phyloP scores from a whole-genome alignment of 768 basidiomycete species.

The Hygrocybe punicea region DNA sequence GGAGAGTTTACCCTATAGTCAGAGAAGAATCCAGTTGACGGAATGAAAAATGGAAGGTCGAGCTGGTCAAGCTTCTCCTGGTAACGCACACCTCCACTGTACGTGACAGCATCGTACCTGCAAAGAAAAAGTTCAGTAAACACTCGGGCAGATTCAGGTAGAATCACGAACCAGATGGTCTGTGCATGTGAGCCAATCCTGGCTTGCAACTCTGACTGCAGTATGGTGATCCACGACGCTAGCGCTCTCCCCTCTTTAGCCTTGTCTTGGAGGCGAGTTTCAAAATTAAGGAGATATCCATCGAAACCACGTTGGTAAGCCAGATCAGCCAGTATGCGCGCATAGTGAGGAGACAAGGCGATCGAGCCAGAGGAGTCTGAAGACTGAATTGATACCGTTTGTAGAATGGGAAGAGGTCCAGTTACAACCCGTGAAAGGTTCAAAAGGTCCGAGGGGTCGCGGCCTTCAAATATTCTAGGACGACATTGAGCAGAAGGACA shows the following conservation, averaged over 20 bases:
- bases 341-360: slow-evolving; percentile 65
- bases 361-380: slow-evolving; percentile 34
- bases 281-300: slow-evolving; percentile 80
- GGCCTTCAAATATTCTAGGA: too few species aligned
- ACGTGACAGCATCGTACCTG: too few species aligned
- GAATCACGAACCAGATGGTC: slow-evolving; percentile 56
- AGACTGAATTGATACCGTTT: not conserved
- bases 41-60: slow-evolving; percentile 75
- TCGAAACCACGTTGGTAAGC: slow-evolving; percentile 77
- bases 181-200: slow-evolving; percentile 67
- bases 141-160: not conserved
- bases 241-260: slow-evolving; percentile 58
- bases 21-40: slow-evolving; percentile 68
- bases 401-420: too few species aligned
- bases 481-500: too few species aligned
- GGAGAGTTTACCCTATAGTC: too few species aligned
- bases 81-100: too few species aligned
- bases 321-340: slow-evolving; percentile 61
- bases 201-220: slow-evolving; percentile 53
- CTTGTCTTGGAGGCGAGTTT: slow-evolving; percentile 49
- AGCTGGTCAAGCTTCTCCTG: slow-evolving; percentile 44
- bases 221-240: slow-evolving; percentile 62
- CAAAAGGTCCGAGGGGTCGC: too few species aligned
- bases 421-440: too few species aligned
- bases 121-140: not conserved